Evolutionary conservation across 208 protist species (phyloP), one percentile per base, ranked within the genome.

Genomic region (Wallacemonas sp.): DNA sequence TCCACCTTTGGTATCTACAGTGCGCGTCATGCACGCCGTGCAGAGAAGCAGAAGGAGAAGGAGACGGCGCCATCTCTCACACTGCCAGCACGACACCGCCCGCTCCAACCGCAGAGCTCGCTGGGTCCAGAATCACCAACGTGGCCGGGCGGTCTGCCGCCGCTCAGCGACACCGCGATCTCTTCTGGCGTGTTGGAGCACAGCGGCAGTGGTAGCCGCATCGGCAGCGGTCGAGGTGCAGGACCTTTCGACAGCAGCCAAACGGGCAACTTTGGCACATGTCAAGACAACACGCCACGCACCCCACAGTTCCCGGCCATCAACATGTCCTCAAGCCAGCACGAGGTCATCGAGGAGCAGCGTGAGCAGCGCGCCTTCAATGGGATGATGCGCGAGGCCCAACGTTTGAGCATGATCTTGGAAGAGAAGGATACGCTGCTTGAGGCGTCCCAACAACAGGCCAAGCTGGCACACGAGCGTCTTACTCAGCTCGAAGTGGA

Each of bases 371-470:
- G 34, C 5, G 56, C 56, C 21, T 30, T 62, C 14, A 27, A 6
- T 3, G 56, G 28, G 24, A 49, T 62, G 56, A 30, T 62, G 38
- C 38, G 41, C 2, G 56, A 62, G 19, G 36, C 56, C 8, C 34
- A 28, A 28, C 38, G 44, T 14, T 36, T 54, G 34, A 34, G 49
- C 27, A 51, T 14, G 2, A 42, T n/a, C 62, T 26, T 59, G 26
- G 44, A 61, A 31, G 42, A 45, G 26, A 53, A 64, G 59, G 30
- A 60, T 34, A 46, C 46, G 21, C 68, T 53, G 12, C 42, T 62
- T 38, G 45, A 26, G 11, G 51, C 60, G 14, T 19, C 62, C 8
- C 38, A 65, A 54, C 38, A 75, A 31, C 51, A 39, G 56, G 63
- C 58, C 51, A 22, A 30, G 38, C 41, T 64, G 31, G 55, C 61